phyloP scores from a whole-genome alignment of 805 yeast genomes.

The Groenewaldozyma tartarivorans region DNA sequence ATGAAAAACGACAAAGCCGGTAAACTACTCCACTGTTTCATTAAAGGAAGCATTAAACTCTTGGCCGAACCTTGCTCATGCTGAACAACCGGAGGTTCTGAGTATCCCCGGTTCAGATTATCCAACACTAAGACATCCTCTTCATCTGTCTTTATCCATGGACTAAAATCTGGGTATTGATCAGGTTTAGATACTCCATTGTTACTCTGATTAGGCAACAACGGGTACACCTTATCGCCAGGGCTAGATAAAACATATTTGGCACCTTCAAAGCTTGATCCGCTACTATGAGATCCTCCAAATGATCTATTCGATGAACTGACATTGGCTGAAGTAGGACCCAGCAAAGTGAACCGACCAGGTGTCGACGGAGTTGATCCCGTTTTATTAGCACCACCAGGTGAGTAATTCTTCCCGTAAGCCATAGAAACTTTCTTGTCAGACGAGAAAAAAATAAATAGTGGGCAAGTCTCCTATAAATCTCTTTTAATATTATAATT shows the following conservation, averaged over 20 bases:
- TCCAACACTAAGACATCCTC: slow-evolving; percentile 48
- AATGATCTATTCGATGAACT: no score
- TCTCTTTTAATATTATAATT: no score
- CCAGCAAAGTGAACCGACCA: no score
- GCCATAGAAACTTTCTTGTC: no score
- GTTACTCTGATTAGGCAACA: neutral
- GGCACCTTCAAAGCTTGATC: no score
- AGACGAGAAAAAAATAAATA: no score
- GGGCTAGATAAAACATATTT: neutral
- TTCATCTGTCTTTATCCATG: slow-evolving; percentile 53
- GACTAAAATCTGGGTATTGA: slow-evolving; percentile 57
- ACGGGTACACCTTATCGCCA: neutral
- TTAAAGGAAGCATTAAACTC: slow-evolving; percentile 37
- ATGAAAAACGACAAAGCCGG: slow-evolving; percentile 42
- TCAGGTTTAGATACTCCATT: neutral
- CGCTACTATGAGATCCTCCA: no score
- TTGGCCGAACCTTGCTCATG: slow-evolving; percentile 68
- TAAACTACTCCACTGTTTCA: slow-evolving; percentile 32
- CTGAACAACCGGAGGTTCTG: slow-evolving; percentile 49
- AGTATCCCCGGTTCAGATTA: slow-evolving; percentile 60
- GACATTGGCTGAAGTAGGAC: no score
- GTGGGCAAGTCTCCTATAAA: no score
- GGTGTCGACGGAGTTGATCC: no score
- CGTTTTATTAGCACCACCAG: no score
- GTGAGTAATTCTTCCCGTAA: no score